Evolutionary conservation across 176 grass and related monocot genomes (phyloP).

Genomic region (Eragrostis curvula): DNA sequence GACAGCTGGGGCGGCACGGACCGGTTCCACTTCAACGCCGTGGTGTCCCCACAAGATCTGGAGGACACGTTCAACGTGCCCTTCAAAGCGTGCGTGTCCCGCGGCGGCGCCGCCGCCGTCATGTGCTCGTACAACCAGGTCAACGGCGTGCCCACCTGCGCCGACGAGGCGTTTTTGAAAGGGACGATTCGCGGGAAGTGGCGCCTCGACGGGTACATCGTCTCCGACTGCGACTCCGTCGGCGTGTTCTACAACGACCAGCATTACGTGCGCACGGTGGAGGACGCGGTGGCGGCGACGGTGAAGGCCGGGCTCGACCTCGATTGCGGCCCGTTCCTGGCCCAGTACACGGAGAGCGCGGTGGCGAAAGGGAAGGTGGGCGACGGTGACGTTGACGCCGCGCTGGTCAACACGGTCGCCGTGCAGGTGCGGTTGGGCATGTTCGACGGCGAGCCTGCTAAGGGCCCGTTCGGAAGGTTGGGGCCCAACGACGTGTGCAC

Average conservation of each 20-base stretch:
- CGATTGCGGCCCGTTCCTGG: constrained; percentile 78
- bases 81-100: constrained; percentile 69
- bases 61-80: constrained; percentile 94
- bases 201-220: constrained; percentile 72
- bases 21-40: constrained; percentile 86
- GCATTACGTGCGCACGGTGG: constrained; percentile 57
- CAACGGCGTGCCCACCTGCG: constrained; percentile 89
- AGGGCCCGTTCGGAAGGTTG: constrained; percentile 61
- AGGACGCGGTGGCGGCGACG: constrained; percentile 83
- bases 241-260: constrained; percentile 78
- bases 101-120: constrained; percentile 60
- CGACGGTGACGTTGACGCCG: constrained; percentile 60
- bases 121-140: constrained; percentile 99
- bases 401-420: constrained; percentile 59
- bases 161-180: constrained; percentile 57
- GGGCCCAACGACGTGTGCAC: constrained; percentile 71
- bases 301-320: constrained; percentile 79
- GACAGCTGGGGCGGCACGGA: constrained; percentile 72
- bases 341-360: constrained; percentile 54
- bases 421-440: constrained; percentile 93
- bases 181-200: constrained; percentile 52
- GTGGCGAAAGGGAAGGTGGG: constrained; percentile 41
- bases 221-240: constrained; percentile 92
- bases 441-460: constrained; percentile 66
- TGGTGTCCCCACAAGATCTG: constrained; percentile 70